phyloP scores from a whole-genome alignment of 2,329 filamentous ascomycete genomes.

The Phyllosticta citribraziliensis region DNA sequence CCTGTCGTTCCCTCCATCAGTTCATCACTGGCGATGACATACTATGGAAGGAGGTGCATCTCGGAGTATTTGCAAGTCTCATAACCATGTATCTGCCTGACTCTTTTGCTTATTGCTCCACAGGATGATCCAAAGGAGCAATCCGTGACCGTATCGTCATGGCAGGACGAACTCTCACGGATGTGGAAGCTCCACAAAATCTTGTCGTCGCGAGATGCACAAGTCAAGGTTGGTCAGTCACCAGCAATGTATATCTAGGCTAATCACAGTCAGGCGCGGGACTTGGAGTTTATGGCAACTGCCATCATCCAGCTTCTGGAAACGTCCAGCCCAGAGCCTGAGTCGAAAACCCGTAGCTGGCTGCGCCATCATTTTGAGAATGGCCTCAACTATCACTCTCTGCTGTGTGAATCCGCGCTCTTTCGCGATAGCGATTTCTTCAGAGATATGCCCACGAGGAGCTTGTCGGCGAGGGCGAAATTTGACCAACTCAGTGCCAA shows the following conservation, averaged over 20 bases:
- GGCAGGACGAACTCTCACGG: constrained; percentile 28
- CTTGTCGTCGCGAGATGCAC: constrained; percentile 31
- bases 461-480: constrained; percentile 29
- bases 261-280: constrained; percentile 18
- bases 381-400: constrained; percentile 17
- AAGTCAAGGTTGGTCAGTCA: constrained; percentile 27
- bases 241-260: constrained; percentile 5
- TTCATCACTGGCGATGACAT: constrained; percentile 8
- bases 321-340: constrained; percentile 13
- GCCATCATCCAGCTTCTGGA: constrained; percentile 30
- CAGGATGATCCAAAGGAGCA: constrained; percentile 14
- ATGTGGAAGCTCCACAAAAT: constrained; percentile 34
- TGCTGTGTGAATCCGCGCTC: not conserved
- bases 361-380: constrained; percentile 30
- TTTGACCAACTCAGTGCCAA: constrained; percentile 58
- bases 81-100: not conserved
- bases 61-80: not conserved
- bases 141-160: constrained; percentile 14
- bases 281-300: constrained; percentile 27
- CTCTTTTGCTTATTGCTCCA: not conserved
- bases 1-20: constrained; percentile 3
- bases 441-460: constrained; percentile 37
- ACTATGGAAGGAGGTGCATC: constrained; percentile 9
- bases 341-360: constrained; percentile 35
- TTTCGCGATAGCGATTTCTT: constrained; percentile 18